Percentiles rank a stretch among this genome's conserved stretches.
Conservation (phyloP, 495 filamentous ascomycete genomes). For the Parachaetomium inaequale region DNA sequence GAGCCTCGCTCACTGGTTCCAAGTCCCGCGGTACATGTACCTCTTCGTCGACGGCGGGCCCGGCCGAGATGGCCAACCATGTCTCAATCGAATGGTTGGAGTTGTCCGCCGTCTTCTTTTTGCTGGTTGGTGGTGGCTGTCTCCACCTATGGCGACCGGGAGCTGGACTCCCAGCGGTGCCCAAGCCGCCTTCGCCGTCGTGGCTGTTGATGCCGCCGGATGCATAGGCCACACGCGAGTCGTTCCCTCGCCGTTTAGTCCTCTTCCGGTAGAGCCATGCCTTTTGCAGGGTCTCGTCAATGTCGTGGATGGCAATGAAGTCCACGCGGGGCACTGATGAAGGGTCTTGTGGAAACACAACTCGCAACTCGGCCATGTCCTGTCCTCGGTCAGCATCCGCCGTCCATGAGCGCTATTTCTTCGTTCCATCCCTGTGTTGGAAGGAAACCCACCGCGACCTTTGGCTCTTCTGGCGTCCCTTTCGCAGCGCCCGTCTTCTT, state of each 20-base stretch:
- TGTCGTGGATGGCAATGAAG: constrained; percentile 18
- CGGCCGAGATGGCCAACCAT: constrained; percentile 9
- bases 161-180: constrained; percentile 12
- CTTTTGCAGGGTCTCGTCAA: constrained; percentile 17
- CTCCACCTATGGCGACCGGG: background rate
- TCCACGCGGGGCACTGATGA: constrained; percentile 15
- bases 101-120: constrained; percentile 6
- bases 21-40: background rate
- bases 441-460: background rate
- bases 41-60: background rate
- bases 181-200: constrained; percentile 15
- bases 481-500: constrained; percentile 4
- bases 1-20: background rate
- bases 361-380: constrained; percentile 7
- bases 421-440: background rate
- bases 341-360: constrained; percentile 9
- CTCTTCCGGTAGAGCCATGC: constrained; percentile 20
- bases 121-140: background rate
- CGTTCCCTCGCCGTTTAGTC: constrained; percentile 6
- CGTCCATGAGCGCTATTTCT: background rate
- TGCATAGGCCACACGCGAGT: constrained; percentile 1
- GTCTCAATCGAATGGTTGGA: constrained; percentile 4
- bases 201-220: constrained; percentile 15
- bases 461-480: background rate
- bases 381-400: background rate